Conservation (phyloP, 176 grass and related monocot genomes). For the Carex scoparia region DNA sequence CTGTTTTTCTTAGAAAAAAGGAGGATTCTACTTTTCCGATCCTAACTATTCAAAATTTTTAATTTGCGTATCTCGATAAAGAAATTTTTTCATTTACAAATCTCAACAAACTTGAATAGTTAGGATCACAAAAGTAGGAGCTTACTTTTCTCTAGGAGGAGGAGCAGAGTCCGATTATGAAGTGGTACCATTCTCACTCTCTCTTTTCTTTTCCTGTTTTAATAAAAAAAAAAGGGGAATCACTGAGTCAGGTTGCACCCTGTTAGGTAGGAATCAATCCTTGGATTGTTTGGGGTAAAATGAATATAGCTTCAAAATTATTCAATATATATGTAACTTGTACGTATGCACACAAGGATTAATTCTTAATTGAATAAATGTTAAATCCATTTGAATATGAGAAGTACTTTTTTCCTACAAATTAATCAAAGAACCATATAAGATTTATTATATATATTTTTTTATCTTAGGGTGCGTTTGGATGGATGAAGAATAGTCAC, state of each 20-base stretch:
- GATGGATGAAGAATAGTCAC: no score
- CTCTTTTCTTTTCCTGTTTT: slow-evolving; percentile 1
- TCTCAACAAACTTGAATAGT: no score
- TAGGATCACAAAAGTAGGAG: no score
- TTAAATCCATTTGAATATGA: neutral
- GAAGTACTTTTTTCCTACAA: neutral
- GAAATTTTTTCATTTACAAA: no score
- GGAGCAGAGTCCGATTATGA: neutral
- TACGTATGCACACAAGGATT: neutral
- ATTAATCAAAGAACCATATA: neutral
- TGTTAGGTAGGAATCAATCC: slow-evolving; percentile 8
- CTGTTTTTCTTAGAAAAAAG: no score
- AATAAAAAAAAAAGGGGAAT: slow-evolving; percentile 12
- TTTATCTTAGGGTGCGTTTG: no score
- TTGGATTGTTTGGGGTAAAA: neutral
- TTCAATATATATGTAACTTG: neutral
- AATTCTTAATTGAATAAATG: neutral
- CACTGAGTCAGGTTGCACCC: slow-evolving; percentile 19
- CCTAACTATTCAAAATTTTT: no score
- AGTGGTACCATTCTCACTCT: slow-evolving; percentile 11
- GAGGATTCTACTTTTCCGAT: no score
- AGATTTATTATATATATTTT: neutral
- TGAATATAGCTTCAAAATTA: neutral
- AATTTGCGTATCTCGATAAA: no score
- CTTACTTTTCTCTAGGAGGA: no score